phyloP scores from a whole-genome alignment of 805 yeast species.

The Jamesozyma gamospora region DNA sequence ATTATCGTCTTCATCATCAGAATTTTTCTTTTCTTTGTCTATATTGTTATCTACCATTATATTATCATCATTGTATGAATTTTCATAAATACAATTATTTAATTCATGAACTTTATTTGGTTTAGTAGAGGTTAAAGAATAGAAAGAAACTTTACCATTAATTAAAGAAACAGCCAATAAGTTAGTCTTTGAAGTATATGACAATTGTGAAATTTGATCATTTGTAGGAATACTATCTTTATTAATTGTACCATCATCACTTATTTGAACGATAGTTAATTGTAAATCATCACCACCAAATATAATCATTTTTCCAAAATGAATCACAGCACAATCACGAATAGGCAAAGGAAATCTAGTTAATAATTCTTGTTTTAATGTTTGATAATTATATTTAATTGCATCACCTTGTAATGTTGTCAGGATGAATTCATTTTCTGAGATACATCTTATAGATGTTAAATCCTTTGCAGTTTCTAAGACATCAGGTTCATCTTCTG shows the following conservation, averaged over 20 bases:
- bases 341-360: slow-evolving; percentile 29
- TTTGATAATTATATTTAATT: slow-evolving; percentile 12
- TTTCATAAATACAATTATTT: slow-evolving; percentile 29
- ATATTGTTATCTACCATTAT: slow-evolving; percentile 10
- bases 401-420: slow-evolving; percentile 24
- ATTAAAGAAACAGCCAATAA: slow-evolving; percentile 47
- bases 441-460: slow-evolving; percentile 27
- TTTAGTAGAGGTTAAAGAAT: slow-evolving; percentile 39
- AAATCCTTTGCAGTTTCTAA: slow-evolving; percentile 41
- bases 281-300: slow-evolving; percentile 63
- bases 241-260: slow-evolving; percentile 23
- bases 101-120: slow-evolving; percentile 44
- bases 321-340: slow-evolving; percentile 46
- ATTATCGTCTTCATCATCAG: neutral
- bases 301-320: slow-evolving; percentile 47
- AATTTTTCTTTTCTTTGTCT: slow-evolving; percentile 1
- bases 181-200: slow-evolving; percentile 50
- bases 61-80: slow-evolving; percentile 17
- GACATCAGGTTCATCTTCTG: slow-evolving; percentile 52
- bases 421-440: slow-evolving; percentile 13
- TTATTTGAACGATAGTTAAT: slow-evolving; percentile 38
- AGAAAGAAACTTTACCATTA: slow-evolving; percentile 49
- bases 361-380: slow-evolving; percentile 30
- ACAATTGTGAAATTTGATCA: slow-evolving; percentile 47
- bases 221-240: slow-evolving; percentile 31